Conservation (phyloP, 805 yeast species). For the Monosporozyma aquatica region DNA sequence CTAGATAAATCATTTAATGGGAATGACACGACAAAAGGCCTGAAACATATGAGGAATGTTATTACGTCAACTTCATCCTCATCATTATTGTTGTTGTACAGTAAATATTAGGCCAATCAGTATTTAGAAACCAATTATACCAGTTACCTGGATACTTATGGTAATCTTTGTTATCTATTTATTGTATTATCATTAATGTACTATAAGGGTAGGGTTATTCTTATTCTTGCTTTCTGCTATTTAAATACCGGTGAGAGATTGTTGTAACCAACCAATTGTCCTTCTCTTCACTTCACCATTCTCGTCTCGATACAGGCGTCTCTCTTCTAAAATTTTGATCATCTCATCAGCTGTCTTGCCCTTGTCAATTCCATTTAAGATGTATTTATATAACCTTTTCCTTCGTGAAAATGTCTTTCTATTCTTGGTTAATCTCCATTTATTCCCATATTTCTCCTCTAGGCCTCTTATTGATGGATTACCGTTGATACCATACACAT, state of each 20-base stretch:
- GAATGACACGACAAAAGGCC: too few relatives aligned
- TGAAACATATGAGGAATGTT: too few relatives aligned
- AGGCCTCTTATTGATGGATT: conserved; percentile 34
- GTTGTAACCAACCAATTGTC: conserved; percentile 33
- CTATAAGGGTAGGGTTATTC: too few relatives aligned
- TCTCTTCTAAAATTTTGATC: conserved; percentile 25
- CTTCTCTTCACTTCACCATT: conserved; percentile 28
- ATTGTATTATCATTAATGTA: too few relatives aligned
- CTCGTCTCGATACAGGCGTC: conserved; percentile 26
- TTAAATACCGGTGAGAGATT: conserved; percentile 29
- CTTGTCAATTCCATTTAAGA: conserved; percentile 26
- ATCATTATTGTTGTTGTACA: too few relatives aligned
- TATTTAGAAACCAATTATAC: too few relatives aligned
- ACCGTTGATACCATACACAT: conserved; percentile 34
- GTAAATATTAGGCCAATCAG: too few relatives aligned
- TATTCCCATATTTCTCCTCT: conserved; percentile 35
- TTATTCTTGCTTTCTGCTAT: too few relatives aligned
- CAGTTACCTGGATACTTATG: too few relatives aligned
- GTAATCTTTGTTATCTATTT: too few relatives aligned
- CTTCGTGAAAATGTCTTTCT: conserved; percentile 31
- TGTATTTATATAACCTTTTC: conserved; percentile 30
- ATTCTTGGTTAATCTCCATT: conserved; percentile 34
- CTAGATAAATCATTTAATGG: too few relatives aligned
- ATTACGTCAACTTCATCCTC: too few relatives aligned
- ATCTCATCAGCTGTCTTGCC: conserved; percentile 30